These are phyloP conservation scores for Scytalidium sp. DNA, from an alignment of 2,329 filamentous ascomycete genomes.

Conservation along the genomic window DNA sequence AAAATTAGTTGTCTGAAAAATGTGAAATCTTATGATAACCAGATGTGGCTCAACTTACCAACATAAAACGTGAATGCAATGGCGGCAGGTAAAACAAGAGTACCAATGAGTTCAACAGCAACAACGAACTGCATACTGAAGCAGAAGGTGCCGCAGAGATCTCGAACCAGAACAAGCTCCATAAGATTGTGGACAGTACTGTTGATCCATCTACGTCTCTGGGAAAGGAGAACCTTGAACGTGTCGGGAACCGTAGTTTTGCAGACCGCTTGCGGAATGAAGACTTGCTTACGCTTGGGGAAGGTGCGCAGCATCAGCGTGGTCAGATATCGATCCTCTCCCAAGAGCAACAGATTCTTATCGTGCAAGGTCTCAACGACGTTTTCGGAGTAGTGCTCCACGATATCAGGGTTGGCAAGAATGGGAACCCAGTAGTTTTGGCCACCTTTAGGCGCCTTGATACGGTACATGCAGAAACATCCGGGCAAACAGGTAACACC, in stretches of 20 bases:
- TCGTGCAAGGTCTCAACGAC: conserved; percentile 97
- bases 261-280: conserved; percentile 97
- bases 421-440: conserved; percentile 99
- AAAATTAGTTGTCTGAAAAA: conserved; percentile 3
- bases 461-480: conserved; percentile 99
- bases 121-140: conserved; percentile 99
- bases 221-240: conserved; percentile 89
- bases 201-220: conserved; percentile 98
- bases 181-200: conserved; percentile 98
- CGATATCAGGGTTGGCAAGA: conserved; percentile 94
- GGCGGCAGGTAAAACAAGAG: conserved; percentile 89
- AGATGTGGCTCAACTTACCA: conserved; percentile 64
- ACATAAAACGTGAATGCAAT: conserved; percentile 98
- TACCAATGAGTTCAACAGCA: conserved; percentile 91
- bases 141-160: conserved; percentile 97
- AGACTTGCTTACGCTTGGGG: conserved; percentile 98
- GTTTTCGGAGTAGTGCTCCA: conserved; percentile 99
- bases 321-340: conserved; percentile 92
- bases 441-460: conserved; percentile 96
- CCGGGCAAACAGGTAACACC: conserved; percentile 98
- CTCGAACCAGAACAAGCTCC: conserved; percentile 91
- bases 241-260: conserved; percentile 95
- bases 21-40: background rate
- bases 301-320: conserved; percentile 99
- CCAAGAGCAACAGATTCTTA: conserved; percentile 89